Percentiles rank a stretch among this genome's conserved stretches.
Evolutionary conservation across 176 grass and related monocot species (phyloP).

Genomic region (Otatea glauca): DNA sequence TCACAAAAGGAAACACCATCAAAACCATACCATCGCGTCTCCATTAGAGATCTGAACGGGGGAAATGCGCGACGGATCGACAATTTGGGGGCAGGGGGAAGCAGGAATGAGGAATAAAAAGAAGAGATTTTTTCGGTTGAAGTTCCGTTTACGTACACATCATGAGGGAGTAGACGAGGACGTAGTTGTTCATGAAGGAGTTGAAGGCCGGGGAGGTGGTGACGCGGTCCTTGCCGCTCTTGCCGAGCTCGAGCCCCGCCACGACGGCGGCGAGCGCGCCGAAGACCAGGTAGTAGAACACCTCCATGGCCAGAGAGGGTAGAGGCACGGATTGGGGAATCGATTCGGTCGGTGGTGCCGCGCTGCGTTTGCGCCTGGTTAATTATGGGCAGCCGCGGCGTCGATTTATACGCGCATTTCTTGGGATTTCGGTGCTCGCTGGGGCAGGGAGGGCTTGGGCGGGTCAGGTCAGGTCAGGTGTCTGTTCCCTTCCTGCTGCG

Average conservation of each 20-base stretch:
- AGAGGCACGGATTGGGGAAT: background rate
- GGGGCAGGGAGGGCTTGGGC: background rate
- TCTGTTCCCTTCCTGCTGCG: background rate
- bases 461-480: too few relatives aligned
- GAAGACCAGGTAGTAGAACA: constrained; percentile 90
- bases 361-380: background rate
- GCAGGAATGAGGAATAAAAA: background rate
- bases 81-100: background rate
- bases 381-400: background rate
- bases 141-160: constrained; percentile 57
- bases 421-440: background rate
- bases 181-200: constrained; percentile 99
- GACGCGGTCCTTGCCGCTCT: constrained; percentile 81
- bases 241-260: constrained; percentile 79
- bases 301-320: constrained; percentile 57
- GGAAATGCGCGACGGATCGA: background rate
- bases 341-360: constrained; percentile 14
- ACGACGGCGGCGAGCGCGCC: constrained; percentile 67
- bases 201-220: constrained; percentile 79
- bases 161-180: constrained; percentile 98
- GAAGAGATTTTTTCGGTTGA: background rate
- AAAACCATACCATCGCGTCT: background rate
- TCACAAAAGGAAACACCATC: background rate
- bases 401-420: constrained; percentile 48
- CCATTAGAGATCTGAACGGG: background rate